Conservation (phyloP, 139 green algal genomes). For the Chlorella sp. region DNA sequence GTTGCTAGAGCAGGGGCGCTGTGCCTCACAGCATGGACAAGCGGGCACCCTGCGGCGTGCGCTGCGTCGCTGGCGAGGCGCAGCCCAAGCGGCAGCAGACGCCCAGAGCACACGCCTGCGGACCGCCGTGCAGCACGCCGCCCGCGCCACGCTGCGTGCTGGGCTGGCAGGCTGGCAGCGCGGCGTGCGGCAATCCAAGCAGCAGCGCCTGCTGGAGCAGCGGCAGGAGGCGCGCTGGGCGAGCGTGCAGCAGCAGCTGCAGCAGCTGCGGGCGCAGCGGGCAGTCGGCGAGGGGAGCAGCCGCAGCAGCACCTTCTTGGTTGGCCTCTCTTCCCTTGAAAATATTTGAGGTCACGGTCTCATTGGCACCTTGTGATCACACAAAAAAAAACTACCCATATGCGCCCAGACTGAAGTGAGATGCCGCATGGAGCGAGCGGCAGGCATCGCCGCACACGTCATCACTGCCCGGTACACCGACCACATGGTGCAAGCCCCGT, state of each 20-base stretch:
- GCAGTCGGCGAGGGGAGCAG: background rate
- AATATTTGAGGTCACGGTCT: too few relatives aligned
- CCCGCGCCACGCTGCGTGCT: too few relatives aligned
- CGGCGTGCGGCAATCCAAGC: background rate
- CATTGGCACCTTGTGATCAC: too few relatives aligned
- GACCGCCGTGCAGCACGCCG: background rate
- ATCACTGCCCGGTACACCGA: too few relatives aligned
- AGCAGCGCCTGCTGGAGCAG: background rate
- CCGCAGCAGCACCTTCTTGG: background rate
- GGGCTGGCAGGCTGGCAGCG: background rate
- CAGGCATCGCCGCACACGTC: too few relatives aligned
- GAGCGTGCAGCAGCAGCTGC: background rate
- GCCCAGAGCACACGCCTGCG: background rate
- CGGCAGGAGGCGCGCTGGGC: conserved; percentile 2
- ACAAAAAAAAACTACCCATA: too few relatives aligned
- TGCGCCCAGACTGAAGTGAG: too few relatives aligned
- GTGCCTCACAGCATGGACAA: background rate
- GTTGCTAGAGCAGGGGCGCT: too few relatives aligned
- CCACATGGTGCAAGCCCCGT: too few relatives aligned
- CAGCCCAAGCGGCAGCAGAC: background rate
- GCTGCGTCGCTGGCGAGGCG: conserved; percentile 1
- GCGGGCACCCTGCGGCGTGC: too few relatives aligned
- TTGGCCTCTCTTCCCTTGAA: too few relatives aligned
- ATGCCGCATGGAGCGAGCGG: too few relatives aligned
- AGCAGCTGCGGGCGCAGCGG: background rate